Base-by-base conservation (phyloP, 1,139 yeast species). In the Hyphopichia buzzinii region DNA sequence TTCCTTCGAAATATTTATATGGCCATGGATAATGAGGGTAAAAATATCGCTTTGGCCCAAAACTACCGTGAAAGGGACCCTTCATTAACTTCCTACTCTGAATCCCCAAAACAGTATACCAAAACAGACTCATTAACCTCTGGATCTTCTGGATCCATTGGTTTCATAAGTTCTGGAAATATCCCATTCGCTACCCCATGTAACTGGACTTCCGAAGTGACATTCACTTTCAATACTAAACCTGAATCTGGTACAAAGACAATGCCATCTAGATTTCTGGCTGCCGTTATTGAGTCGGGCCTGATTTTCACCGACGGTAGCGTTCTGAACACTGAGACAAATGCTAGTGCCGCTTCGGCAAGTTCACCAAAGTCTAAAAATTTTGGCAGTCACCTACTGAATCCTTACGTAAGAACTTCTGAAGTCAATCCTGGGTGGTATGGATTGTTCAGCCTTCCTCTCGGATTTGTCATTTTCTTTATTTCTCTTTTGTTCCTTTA, bases 11-110 rank as follows among this genome's bases (percentile, higher is more conserved):
- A 71, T 33, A 62, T 76, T 17, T 85, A 80, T 54, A 45, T 84
- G 32, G 92, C 83, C 0, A 79, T 84, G 31, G 94, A 86, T 55
- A 72, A 77, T 43, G 87, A 74, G 16, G 79, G 79, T 17, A 57
- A 64, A 25, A 64, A 63, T 23, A 59, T 86, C 8, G 95, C 84
- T 0, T 38, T 86, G 4, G 67, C 59, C 1, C 43, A 48, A 10
- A 44, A 58, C 13, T 59, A n/a, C 30, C 4, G 15, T 21, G n/a
- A 4, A 17, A 17, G 14, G n/a, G 17, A 12, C 11, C 29, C 11
- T 5, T 7, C 16, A 13, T 7, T 13, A 15, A 4, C 29, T 7
- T 13, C 15, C 17, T 4, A 4, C 17, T 4, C 13, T 15, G 8
- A 12, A 13, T 6, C 15, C 15, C 16, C 29, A 12, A 17, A 28